Evolutionary conservation across 208 protist genomes (phyloP), one percentile per base, ranked within the genome.

Genomic region (Leptomonas seymouri): DNA sequence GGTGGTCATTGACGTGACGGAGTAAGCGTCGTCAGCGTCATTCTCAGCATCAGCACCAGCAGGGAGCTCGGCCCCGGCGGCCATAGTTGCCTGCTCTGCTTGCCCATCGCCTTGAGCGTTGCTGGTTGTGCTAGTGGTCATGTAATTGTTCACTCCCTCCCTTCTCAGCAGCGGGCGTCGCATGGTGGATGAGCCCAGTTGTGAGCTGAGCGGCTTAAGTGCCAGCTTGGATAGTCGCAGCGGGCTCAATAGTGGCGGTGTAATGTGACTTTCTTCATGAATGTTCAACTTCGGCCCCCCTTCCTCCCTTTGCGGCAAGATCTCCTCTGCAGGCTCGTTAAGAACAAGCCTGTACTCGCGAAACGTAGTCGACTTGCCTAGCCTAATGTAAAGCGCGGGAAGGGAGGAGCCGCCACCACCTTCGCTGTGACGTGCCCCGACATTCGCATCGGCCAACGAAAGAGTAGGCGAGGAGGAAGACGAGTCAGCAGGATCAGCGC

Each of bases 291-390:
- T 14, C 49, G 57, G 25, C 42, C 12, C 25, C 9, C 3, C 41
- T 18, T 27, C 30, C 15, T 2, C 39, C 44, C 1, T 20, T 1
- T 31, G 2, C 15, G 21, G 27, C 31, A 12, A 14, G 9, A 8
- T n/a, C 7, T 6, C 30, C 15, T 31, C 48, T 6, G 14, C n/a
- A 0, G 46, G 63, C 48, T 50, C 76, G 15, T 28, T 18, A 3
- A 27, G 6, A 6, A 69, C 62, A 46, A 78, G 34, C 25, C 56
- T 50, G 60, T 91, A 91, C 51, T 87, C 72, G 25, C 83, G 80
- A 53, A 91, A 91, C 3, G 77, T 82, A 12, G 57, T 74, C 3
- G 71, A 81, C n/a, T 64, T 76, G 49, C 78, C 86, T 0, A 89
- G n/a, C 12, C 74, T 78, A 7, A 92, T 34, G 60, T 80, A 92